phyloP scores from a whole-genome alignment of 148 eudicot genomes.

The Rheum nobile region DNA sequence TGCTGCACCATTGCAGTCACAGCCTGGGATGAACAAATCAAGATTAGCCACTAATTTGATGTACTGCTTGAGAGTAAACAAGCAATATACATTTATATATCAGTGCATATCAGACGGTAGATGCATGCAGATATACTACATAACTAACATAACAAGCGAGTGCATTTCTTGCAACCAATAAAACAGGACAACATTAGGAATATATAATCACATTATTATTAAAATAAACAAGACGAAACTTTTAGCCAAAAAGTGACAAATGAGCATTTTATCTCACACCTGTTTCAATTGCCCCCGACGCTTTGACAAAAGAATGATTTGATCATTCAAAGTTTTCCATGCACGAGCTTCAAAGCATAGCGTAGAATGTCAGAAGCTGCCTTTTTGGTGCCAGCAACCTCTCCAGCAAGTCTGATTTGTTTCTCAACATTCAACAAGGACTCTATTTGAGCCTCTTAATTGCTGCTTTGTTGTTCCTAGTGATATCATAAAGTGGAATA shows the following conservation, averaged over 20 bases:
- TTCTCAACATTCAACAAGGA: conserved; percentile 68
- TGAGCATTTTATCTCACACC: conserved; percentile 13
- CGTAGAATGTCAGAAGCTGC: conserved; percentile 64
- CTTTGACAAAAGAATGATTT: no score
- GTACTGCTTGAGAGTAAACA: not conserved
- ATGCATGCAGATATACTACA: not conserved
- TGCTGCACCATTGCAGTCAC: no score
- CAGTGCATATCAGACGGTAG: not conserved
- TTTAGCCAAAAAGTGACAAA: not conserved
- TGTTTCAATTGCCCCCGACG: no score
- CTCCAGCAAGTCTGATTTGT: no score
- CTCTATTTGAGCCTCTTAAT: conserved; percentile 64
- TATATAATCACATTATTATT: no score
- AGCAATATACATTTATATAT: no score
- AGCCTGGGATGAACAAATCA: conserved; percentile 8
- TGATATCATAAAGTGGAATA: not conserved
- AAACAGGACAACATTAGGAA: no score
- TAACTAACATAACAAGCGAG: no score
- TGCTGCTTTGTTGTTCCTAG: conserved; percentile 43
- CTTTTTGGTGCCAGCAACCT: conserved; percentile 59
- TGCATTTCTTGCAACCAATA: no score
- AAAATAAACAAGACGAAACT: no score
- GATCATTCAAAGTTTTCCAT: conserved; percentile 86
- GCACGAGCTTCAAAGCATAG: conserved; percentile 69
- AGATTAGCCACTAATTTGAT: not conserved